Conservation (phyloP, 805 yeast genomes). For the Candida michaelii region DNA sequence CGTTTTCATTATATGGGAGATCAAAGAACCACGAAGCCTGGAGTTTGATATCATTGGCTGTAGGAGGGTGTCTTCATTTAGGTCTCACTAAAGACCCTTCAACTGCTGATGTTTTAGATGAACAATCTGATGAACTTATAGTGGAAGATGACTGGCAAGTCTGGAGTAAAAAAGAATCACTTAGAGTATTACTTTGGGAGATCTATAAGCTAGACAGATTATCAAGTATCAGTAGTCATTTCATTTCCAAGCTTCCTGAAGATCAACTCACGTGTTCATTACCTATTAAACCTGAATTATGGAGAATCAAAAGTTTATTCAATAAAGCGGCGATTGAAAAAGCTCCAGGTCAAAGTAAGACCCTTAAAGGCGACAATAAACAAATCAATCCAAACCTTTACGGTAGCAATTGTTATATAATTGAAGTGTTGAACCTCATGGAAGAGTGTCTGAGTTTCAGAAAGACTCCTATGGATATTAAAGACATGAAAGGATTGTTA, state of each 20-base stretch:
- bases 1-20: conserved; percentile 15
- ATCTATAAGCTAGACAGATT: conserved; percentile 17
- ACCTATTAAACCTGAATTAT: conserved; percentile 14
- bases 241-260: conserved; percentile 14
- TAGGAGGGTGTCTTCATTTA: conserved; percentile 18
- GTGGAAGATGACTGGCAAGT: conserved; percentile 12
- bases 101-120: background rate
- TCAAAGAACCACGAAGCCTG: conserved; percentile 17
- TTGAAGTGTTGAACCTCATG: conserved; percentile 16
- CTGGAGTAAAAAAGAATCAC: conserved; percentile 16
- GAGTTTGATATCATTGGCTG: conserved; percentile 18
- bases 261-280: conserved; percentile 12
- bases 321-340: conserved; percentile 9
- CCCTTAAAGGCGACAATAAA: conserved; percentile 3
- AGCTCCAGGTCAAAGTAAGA: conserved; percentile 9
- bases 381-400: conserved; percentile 8
- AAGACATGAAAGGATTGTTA: conserved; percentile 16
- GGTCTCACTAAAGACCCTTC: conserved; percentile 14
- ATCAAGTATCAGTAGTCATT: conserved; percentile 15
- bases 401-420: conserved; percentile 13
- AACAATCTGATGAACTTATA: conserved; percentile 2
- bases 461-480: conserved; percentile 16
- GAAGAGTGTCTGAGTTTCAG: conserved; percentile 14
- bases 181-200: conserved; percentile 17
- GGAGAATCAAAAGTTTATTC: conserved; percentile 8